Percentiles rank a stretch among this genome's conserved stretches.
These are phyloP conservation scores for Arctium minus DNA, from an alignment of 129 eudicot species.

Conservation along the genomic window DNA sequence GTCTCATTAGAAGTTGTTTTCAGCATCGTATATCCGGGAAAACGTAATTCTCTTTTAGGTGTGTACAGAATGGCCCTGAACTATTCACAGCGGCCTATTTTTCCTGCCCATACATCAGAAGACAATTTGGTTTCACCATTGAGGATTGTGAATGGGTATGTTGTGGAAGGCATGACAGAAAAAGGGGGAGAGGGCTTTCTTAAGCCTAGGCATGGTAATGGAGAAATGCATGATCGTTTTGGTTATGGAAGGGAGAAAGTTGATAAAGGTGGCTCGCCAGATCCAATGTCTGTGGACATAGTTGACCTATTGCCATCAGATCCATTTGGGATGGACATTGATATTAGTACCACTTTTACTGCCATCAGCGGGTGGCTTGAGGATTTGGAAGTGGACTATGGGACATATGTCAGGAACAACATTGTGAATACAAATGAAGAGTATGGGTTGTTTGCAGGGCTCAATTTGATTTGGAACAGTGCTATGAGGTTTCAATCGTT, in stretches of 20 bases:
- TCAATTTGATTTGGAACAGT: slow-evolving; percentile 44
- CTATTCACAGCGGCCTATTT: slow-evolving; percentile 59
- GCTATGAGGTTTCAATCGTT: slow-evolving; percentile 42
- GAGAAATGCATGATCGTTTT: slow-evolving; percentile 28
- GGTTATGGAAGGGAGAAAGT: slow-evolving; percentile 44
- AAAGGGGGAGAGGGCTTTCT: slow-evolving; percentile 32
- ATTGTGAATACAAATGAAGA: slow-evolving; percentile 30
- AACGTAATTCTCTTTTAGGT: not conserved
- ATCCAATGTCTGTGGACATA: slow-evolving; percentile 43
- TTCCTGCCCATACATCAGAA: slow-evolving; percentile 51
- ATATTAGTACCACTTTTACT: slow-evolving; percentile 55
- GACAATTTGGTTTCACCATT: slow-evolving; percentile 50
- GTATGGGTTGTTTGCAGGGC: slow-evolving; percentile 45
- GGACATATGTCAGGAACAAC: slow-evolving; percentile 35
- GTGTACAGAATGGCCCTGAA: slow-evolving; percentile 73
- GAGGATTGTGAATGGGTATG: slow-evolving; percentile 53
- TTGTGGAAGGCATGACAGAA: slow-evolving; percentile 47
- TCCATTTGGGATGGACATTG: slow-evolving; percentile 85
- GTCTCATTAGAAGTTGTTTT: not conserved
- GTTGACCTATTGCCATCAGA: slow-evolving; percentile 75
- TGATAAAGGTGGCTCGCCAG: slow-evolving; percentile 37
- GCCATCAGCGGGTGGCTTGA: slow-evolving; percentile 80
- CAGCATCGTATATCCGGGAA: not conserved
- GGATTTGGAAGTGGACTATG: slow-evolving; percentile 59
- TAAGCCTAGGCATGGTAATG: slow-evolving; percentile 26